These are phyloP conservation scores for Suhomyces prunicola DNA, from an alignment of 805 yeast species.

Conservation along the genomic window DNA sequence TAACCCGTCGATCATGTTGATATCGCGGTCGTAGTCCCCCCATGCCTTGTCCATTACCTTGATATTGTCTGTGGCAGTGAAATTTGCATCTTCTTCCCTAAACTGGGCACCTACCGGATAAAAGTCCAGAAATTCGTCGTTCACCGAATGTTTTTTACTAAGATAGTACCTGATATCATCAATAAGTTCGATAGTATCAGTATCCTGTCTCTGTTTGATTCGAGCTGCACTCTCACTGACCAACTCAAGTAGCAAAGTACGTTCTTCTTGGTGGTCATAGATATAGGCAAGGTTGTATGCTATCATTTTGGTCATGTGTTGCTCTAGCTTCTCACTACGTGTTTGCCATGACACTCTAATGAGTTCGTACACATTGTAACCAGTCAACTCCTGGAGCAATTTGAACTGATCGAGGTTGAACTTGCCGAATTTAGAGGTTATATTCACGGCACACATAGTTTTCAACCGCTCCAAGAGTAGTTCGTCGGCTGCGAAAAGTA, in stretches of 20 bases:
- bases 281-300: slow-evolving; percentile 47
- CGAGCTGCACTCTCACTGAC: slow-evolving; percentile 50
- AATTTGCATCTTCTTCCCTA: slow-evolving; percentile 7
- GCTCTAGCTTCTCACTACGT: slow-evolving; percentile 61
- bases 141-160: slow-evolving; percentile 33
- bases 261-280: slow-evolving; percentile 29
- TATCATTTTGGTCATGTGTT: slow-evolving; percentile 54
- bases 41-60: slow-evolving; percentile 15
- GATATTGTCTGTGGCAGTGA: slow-evolving; percentile 14
- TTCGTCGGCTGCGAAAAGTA: slow-evolving; percentile 57
- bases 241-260: slow-evolving; percentile 15
- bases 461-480: slow-evolving; percentile 61
- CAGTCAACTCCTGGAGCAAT: slow-evolving; percentile 17
- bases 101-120: slow-evolving; percentile 14
- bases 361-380: slow-evolving; percentile 51
- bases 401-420: slow-evolving; percentile 18
- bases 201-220: slow-evolving; percentile 60
- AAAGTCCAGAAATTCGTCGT: slow-evolving; percentile 24
- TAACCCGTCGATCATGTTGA: slow-evolving; percentile 26
- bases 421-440: slow-evolving; percentile 30
- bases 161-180: slow-evolving; percentile 74
- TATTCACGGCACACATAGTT: slow-evolving; percentile 54
- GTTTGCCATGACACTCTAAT: slow-evolving; percentile 67
- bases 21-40: slow-evolving; percentile 22
- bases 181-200: slow-evolving; percentile 75